Evolutionary conservation across 495 filamentous ascomycete genomes (phyloP).

Genomic region (Darksidea phi): DNA sequence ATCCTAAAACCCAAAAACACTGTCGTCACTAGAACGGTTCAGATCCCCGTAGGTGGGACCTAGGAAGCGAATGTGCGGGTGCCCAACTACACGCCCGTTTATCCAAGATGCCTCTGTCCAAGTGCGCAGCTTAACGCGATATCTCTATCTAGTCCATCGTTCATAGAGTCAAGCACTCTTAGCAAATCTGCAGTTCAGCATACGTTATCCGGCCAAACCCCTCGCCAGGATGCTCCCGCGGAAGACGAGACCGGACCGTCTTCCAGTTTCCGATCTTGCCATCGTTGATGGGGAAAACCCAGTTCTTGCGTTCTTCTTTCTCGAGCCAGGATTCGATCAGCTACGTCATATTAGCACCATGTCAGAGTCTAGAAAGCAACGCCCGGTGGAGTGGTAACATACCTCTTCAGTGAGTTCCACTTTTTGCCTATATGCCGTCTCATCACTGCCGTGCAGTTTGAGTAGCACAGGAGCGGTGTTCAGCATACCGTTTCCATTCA

Average conservation of each 20-base stretch:
- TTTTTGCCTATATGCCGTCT: slow-evolving; percentile 16
- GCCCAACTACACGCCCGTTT: no score
- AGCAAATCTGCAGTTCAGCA: no score
- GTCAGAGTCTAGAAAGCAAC: background rate
- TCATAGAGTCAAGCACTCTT: no score
- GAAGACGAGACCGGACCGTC: background rate
- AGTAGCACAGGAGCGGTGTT: slow-evolving; percentile 17
- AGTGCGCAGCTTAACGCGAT: no score
- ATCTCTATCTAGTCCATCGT: no score
- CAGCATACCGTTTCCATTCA: background rate
- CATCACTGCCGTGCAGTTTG: slow-evolving; percentile 6
- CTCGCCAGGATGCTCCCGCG: background rate
- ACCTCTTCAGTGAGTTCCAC: slow-evolving; percentile 17
- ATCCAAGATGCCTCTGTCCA: no score
- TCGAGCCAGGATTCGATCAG: slow-evolving; percentile 3
- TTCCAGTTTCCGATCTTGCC: background rate
- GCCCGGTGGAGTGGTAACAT: slow-evolving; percentile 4
- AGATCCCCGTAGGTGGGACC: no score
- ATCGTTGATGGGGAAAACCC: slow-evolving; percentile 21
- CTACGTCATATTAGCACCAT: slow-evolving; percentile 1
- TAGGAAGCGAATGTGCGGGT: no score
- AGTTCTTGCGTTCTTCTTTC: slow-evolving; percentile 17
- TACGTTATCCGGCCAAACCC: background rate
- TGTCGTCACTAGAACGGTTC: no score
- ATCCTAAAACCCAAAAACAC: no score